Conservation (phyloP, 164 flowering plant species). For the Umbellularia californica region DNA sequence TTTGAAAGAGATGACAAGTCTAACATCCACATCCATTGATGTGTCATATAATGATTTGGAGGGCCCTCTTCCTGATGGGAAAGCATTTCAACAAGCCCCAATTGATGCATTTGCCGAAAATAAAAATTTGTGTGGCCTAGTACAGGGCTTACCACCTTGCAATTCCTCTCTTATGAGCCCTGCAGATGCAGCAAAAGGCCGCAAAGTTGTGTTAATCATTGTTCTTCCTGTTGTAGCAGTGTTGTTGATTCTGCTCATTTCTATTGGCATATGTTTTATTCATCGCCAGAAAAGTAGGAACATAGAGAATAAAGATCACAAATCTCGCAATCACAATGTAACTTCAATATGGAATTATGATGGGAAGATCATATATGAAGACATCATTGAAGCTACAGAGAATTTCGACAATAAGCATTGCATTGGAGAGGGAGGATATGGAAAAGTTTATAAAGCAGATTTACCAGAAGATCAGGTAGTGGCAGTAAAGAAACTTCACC, state of each 20-base stretch:
- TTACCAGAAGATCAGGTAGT: constrained; percentile 17
- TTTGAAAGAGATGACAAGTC: neutral
- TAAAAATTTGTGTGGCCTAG: constrained; percentile 2
- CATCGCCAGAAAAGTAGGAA: no score
- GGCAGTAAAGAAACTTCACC: constrained; percentile 24
- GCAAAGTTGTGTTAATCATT: neutral
- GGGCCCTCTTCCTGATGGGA: constrained; percentile 2
- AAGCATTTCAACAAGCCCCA: neutral
- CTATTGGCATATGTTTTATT: neutral
- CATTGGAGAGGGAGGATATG: constrained; percentile 12
- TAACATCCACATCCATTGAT: neutral
- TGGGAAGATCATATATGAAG: constrained; percentile 5
- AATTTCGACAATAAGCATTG: neutral
- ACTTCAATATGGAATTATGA: constrained; percentile 9
- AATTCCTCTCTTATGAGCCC: neutral
- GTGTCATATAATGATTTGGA: constrained; percentile 1
- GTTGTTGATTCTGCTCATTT: neutral
- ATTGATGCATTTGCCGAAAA: neutral
- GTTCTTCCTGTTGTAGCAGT: neutral
- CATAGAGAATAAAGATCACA: neutral
- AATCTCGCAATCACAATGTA: neutral
- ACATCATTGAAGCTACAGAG: constrained; percentile 5
- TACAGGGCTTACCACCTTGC: neutral
- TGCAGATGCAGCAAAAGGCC: neutral
- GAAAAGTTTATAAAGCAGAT: constrained; percentile 14